These are phyloP conservation scores for Pogostemon cablin DNA, from an alignment of 257 asterid species.

Conservation along the genomic window DNA sequence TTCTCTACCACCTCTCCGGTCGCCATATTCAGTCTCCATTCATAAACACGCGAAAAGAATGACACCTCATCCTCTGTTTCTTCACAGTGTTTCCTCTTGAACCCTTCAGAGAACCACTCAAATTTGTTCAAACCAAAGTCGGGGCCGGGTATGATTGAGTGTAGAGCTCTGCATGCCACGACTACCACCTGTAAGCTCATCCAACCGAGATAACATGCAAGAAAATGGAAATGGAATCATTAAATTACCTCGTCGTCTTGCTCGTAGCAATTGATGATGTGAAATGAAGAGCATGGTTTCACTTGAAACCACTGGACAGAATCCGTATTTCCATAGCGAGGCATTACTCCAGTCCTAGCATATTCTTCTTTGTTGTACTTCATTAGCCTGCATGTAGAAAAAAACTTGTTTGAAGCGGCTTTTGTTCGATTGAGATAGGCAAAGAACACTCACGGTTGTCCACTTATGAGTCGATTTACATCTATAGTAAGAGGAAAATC, in stretches of 20 bases:
- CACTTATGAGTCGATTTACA: conserved; percentile 50
- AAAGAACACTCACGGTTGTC: conserved; percentile 63
- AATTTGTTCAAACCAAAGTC: conserved; percentile 53
- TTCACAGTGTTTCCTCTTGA: conserved; percentile 31
- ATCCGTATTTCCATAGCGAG: conserved; percentile 71
- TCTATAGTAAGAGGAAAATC: conserved; percentile 66
- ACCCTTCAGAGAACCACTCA: conserved; percentile 61
- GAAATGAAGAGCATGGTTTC: conserved; percentile 59
- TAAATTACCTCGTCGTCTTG: conserved; percentile 54
- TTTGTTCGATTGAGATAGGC: neutral
- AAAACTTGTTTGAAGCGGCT: conserved; percentile 1
- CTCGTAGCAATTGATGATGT: conserved; percentile 73
- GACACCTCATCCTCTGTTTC: conserved; percentile 30
- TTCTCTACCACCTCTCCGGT: conserved; percentile 55
- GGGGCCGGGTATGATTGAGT: conserved; percentile 69
- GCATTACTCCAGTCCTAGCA: conserved; percentile 81
- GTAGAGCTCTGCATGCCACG: conserved; percentile 56
- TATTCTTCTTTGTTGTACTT: conserved; percentile 49
- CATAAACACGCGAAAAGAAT: conserved; percentile 48
- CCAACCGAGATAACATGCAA: neutral
- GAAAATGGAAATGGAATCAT: neutral
- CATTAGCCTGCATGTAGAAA: conserved; percentile 43
- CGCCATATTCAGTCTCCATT: conserved; percentile 67
- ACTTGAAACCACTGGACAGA: conserved; percentile 71
- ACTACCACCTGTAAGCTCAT: conserved; percentile 50